Evolutionary conservation across 1,139 yeast genomes (phyloP).

Genomic region (Protomyces pachydermus): DNA sequence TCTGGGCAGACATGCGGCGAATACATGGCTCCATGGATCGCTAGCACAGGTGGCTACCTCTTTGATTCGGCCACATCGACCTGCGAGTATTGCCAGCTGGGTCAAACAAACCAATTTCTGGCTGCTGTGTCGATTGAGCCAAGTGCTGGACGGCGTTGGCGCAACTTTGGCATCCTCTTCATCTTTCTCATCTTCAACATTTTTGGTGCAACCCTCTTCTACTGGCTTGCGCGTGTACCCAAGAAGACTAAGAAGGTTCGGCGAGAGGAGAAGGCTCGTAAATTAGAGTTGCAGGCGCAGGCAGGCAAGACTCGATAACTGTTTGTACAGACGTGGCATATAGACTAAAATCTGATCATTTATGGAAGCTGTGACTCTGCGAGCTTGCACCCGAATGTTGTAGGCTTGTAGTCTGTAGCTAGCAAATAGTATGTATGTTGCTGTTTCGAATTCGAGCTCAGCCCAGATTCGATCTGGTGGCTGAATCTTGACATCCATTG

Average conservation of each 20-base stretch:
- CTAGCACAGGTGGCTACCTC: constrained; percentile 31
- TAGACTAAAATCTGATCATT: too few species aligned
- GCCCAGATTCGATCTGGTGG: too few species aligned
- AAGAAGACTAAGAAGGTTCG: constrained; percentile 32
- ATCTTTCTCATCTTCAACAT: constrained; percentile 53
- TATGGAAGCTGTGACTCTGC: too few species aligned
- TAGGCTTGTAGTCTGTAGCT: too few species aligned
- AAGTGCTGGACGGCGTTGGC: constrained; percentile 45
- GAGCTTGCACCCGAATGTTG: too few species aligned
- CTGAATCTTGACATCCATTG: too few species aligned
- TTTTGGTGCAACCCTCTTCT: constrained; percentile 50
- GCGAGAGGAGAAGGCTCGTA: background rate
- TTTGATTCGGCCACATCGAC: constrained; percentile 31
- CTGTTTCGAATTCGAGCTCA: too few species aligned
- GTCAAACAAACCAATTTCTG: constrained; percentile 46
- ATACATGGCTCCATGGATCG: constrained; percentile 41
- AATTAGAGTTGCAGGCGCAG: background rate
- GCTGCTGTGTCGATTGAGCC: constrained; percentile 39
- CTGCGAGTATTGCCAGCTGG: constrained; percentile 53
- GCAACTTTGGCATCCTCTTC: constrained; percentile 60
- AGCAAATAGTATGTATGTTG: too few species aligned
- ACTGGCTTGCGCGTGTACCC: constrained; percentile 54
- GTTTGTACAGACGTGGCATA: too few species aligned
- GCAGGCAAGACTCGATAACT: background rate
- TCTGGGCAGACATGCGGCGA: constrained; percentile 48